phyloP scores from a whole-genome alignment of 2,329 filamentous ascomycete genomes.

The Samsoniella hepiali region DNA sequence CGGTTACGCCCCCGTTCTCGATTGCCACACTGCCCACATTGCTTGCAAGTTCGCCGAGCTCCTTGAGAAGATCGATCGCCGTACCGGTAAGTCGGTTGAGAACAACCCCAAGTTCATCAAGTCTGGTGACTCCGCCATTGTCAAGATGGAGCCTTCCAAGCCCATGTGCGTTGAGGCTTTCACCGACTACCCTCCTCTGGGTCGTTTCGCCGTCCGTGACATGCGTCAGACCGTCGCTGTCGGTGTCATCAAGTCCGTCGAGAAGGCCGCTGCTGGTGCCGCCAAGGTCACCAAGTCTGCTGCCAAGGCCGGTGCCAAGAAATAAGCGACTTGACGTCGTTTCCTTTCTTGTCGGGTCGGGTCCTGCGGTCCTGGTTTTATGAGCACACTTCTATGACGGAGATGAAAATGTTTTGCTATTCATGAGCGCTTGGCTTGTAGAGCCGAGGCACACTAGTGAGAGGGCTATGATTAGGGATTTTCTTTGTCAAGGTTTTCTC shows the following conservation, averaged over 20 bases:
- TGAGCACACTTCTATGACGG: conserved; percentile 45
- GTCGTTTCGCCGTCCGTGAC: conserved; percentile 99
- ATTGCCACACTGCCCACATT: conserved; percentile 99
- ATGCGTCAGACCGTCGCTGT: conserved; percentile 90
- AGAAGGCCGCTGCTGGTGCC: conserved; percentile 55
- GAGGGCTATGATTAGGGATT: conserved; percentile 37
- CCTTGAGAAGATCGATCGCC: conserved; percentile 99
- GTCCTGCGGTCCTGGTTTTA: conserved; percentile 25
- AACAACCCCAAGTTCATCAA: conserved; percentile 98
- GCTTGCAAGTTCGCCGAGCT: conserved; percentile 99
- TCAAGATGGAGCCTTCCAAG: conserved; percentile 99
- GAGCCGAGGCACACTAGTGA: conserved; percentile 42
- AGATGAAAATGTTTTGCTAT: conserved; percentile 40
- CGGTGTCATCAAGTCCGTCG: conserved; percentile 90
- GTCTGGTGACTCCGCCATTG: conserved; percentile 99
- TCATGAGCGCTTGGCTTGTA: conserved; percentile 43
- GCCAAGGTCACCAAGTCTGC: conserved; percentile 72
- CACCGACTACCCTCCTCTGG: conserved; percentile 98
- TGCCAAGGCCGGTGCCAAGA: conserved; percentile 67
- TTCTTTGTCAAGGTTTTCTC: conserved; percentile 40
- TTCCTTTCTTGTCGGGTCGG: conserved; percentile 23
- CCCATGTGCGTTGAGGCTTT: conserved; percentile 99
- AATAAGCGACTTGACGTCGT: conserved; percentile 49
- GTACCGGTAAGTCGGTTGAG: conserved; percentile 98
- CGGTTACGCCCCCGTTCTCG: conserved; percentile 97